These are phyloP conservation scores for Diplosphaera chodatii DNA, from an alignment of 139 green algal species.

Conservation along the genomic window DNA sequence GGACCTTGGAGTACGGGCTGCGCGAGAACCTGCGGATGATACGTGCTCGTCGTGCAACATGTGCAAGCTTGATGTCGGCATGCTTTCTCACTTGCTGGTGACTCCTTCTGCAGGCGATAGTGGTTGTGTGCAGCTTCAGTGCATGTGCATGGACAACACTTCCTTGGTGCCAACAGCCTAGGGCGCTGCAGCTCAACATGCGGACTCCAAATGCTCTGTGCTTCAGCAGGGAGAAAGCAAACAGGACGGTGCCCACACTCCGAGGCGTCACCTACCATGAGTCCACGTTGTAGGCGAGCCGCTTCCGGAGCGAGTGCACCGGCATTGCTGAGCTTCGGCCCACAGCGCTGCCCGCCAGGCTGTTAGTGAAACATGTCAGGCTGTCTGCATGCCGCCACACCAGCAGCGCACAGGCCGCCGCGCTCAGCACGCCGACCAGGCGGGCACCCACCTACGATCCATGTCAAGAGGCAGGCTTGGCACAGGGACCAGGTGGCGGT, in stretches of 20 bases:
- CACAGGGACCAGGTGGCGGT: no score
- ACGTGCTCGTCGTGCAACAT: not conserved
- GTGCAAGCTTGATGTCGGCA: no score
- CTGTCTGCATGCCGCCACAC: not conserved
- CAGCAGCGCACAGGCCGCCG: not conserved
- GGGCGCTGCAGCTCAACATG: no score
- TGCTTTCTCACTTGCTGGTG: no score
- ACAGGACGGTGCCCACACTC: not conserved
- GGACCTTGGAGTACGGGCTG: constrained; percentile 24
- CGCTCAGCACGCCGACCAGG: no score
- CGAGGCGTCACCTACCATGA: constrained; percentile 4
- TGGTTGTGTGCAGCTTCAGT: no score
- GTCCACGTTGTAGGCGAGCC: constrained; percentile 34
- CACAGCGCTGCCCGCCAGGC: not conserved
- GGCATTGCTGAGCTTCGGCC: not conserved
- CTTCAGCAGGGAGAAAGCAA: constrained; percentile 21
- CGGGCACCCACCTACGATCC: no score
- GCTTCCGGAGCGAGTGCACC: constrained; percentile 20
- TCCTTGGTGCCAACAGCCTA: no score
- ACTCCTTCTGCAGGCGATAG: no score
- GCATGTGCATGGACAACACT: no score
- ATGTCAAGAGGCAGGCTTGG: no score
- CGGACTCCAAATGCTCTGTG: not conserved
- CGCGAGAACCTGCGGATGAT: constrained; percentile 27
- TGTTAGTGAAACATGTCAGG: not conserved